Conservation (phyloP, 1,284 basidiomycete genomes). For the Athelia sp. region DNA sequence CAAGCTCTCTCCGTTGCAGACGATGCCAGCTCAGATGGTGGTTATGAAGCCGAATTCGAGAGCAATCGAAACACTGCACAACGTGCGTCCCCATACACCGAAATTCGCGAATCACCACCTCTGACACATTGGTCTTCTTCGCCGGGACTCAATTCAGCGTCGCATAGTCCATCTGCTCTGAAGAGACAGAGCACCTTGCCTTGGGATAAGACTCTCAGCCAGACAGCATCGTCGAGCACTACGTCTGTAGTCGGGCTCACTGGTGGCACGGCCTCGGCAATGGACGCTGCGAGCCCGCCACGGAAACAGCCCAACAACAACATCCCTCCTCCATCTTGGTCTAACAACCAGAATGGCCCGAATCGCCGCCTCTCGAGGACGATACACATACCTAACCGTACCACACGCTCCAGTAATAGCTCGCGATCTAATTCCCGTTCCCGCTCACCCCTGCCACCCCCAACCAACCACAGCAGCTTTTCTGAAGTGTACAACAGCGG, state of each 20-base stretch:
- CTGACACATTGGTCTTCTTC: slow-evolving; percentile 53
- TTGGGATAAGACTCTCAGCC: slow-evolving; percentile 55
- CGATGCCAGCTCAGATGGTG: slow-evolving; percentile 72
- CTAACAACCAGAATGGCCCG: slow-evolving; percentile 44
- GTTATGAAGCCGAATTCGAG: slow-evolving; percentile 73
- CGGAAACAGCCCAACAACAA: slow-evolving; percentile 50
- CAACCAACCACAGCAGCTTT: slow-evolving; percentile 56
- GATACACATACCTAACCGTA: slow-evolving; percentile 69
- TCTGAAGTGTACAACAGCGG: slow-evolving; percentile 44
- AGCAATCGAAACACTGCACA: slow-evolving; percentile 65
- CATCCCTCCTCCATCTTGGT: slow-evolving; percentile 47
- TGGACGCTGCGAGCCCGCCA: slow-evolving; percentile 52
- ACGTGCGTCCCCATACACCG: slow-evolving; percentile 59
- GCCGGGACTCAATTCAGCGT: slow-evolving; percentile 54
- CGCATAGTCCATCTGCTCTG: slow-evolving; percentile 60
- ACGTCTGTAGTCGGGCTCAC: slow-evolving; percentile 51
- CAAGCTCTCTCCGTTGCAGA: slow-evolving; percentile 41
- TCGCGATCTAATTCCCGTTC: slow-evolving; percentile 97
- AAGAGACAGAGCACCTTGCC: slow-evolving; percentile 62
- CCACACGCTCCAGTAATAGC: slow-evolving; percentile 69
- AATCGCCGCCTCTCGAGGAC: slow-evolving; percentile 77
- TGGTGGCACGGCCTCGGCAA: slow-evolving; percentile 42
- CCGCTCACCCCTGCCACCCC: slow-evolving; percentile 87
- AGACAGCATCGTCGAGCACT: slow-evolving; percentile 45
- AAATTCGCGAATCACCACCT: slow-evolving; percentile 30